Conservation (phyloP, 257 asterid species). For the Knoxia roxburghii region DNA sequence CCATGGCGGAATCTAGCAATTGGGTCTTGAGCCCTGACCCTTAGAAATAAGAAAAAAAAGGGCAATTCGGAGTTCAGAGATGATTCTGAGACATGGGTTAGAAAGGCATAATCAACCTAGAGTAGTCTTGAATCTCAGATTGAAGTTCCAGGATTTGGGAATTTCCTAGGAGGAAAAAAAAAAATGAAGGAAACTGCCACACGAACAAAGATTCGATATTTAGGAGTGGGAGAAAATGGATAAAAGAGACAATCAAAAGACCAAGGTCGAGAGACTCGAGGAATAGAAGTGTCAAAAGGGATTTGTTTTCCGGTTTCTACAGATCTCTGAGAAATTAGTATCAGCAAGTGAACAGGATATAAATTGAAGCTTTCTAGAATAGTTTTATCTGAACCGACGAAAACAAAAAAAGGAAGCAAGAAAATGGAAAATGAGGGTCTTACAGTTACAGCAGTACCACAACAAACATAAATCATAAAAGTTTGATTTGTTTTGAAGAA, state of each 20-base stretch:
- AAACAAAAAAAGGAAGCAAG: background rate
- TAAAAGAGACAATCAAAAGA: background rate
- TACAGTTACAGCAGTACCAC: background rate
- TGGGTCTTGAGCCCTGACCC: background rate
- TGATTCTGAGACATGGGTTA: slow-evolving; percentile 21
- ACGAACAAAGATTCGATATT: slow-evolving; percentile 8
- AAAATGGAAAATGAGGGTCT: slow-evolving; percentile 6
- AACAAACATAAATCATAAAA: too few species aligned
- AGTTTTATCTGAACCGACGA: background rate
- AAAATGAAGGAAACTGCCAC: slow-evolving; percentile 4
- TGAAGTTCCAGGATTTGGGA: slow-evolving; percentile 4
- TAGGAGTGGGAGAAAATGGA: background rate
- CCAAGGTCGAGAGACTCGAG: background rate
- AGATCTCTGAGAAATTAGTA: slow-evolving; percentile 12
- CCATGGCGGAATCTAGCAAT: slow-evolving; percentile 37
- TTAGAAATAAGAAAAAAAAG: slow-evolving; percentile 7
- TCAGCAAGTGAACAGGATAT: too few species aligned
- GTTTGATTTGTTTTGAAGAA: background rate
- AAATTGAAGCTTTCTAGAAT: too few species aligned
- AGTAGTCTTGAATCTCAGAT: background rate
- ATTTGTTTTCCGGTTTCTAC: background rate
- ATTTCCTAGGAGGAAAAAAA: background rate
- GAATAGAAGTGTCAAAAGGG: slow-evolving; percentile 4
- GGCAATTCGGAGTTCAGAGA: slow-evolving; percentile 11
- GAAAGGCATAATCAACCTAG: background rate